Conservation (phyloP, 164 flowering plant species). For the Saururus chinensis region DNA sequence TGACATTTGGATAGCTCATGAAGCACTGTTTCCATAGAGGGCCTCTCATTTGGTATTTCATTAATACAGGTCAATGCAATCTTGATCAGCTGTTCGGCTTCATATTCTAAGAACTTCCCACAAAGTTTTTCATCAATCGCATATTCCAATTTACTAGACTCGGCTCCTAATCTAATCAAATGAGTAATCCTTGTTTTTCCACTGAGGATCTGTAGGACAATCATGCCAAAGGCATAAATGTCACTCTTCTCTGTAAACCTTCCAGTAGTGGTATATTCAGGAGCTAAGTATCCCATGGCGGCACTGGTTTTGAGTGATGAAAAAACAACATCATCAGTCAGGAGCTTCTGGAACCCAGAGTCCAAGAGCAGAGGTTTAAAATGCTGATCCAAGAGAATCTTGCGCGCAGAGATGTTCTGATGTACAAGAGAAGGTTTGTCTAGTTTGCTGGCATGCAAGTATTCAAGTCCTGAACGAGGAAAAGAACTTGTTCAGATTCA, state of each 20-base stretch:
- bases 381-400: constrained; percentile 58
- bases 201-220: constrained; percentile 60
- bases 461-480: constrained; percentile 53
- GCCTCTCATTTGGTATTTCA: constrained; percentile 57
- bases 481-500: background rate
- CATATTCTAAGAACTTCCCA: constrained; percentile 48
- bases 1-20: constrained; percentile 31
- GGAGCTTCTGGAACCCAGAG: constrained; percentile 74
- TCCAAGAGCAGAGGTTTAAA: constrained; percentile 64
- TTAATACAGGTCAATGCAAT: constrained; percentile 68
- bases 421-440: constrained; percentile 59
- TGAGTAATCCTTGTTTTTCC: constrained; percentile 49
- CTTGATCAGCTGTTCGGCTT: constrained; percentile 50
- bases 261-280: constrained; percentile 84
- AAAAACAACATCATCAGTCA: constrained; percentile 82
- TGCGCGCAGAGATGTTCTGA: constrained; percentile 82
- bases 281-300: constrained; percentile 97
- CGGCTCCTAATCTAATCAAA: constrained; percentile 35
- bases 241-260: constrained; percentile 87
- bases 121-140: constrained; percentile 54
- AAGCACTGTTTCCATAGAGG: constrained; percentile 50
- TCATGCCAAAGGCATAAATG: constrained; percentile 79
- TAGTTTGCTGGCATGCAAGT: constrained; percentile 46
- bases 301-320: constrained; percentile 82
- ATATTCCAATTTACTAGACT: constrained; percentile 39